Evolutionary conservation across 495 filamentous ascomycete species (phyloP).

Genomic region (Tuber microsphaerosporum): DNA sequence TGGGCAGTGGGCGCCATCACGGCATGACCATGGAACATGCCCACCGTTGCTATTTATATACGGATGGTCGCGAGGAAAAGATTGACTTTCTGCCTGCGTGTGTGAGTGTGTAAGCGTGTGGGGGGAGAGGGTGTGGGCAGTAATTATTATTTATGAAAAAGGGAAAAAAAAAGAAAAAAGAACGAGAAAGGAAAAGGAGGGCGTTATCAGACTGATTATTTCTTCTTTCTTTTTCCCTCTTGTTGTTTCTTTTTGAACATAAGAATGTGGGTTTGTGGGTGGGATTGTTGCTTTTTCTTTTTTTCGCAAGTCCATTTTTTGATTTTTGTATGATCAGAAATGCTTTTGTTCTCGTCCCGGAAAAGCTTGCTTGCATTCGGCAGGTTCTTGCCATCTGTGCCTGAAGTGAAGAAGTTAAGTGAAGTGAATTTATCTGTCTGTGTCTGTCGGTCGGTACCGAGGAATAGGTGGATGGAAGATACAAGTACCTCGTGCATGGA

Average conservation of each 20-base stretch:
- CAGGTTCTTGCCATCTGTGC: conserved; percentile 31
- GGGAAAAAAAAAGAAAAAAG: background rate
- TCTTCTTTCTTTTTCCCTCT: background rate
- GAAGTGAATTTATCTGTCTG: conserved; percentile 22
- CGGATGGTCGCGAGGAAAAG: background rate
- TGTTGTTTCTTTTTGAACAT: background rate
- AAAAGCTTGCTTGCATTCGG: conserved; percentile 16
- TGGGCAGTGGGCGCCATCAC: background rate
- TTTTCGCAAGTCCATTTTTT: no score
- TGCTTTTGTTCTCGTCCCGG: background rate
- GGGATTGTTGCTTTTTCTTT: background rate
- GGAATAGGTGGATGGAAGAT: background rate
- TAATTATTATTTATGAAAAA: background rate
- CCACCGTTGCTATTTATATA: conserved; percentile 2
- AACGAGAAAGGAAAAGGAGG: background rate
- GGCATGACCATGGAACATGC: background rate
- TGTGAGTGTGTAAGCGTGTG: background rate
- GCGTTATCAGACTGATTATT: background rate
- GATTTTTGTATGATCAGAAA: background rate
- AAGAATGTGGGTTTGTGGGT: background rate
- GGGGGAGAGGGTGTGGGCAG: background rate
- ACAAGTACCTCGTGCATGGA: background rate
- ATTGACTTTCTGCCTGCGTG: background rate
- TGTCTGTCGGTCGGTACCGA: background rate
- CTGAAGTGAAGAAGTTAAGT: conserved; percentile 22